Conservation (phyloP, 116 monocot species). For the Phalaenopsis hybrid region DNA sequence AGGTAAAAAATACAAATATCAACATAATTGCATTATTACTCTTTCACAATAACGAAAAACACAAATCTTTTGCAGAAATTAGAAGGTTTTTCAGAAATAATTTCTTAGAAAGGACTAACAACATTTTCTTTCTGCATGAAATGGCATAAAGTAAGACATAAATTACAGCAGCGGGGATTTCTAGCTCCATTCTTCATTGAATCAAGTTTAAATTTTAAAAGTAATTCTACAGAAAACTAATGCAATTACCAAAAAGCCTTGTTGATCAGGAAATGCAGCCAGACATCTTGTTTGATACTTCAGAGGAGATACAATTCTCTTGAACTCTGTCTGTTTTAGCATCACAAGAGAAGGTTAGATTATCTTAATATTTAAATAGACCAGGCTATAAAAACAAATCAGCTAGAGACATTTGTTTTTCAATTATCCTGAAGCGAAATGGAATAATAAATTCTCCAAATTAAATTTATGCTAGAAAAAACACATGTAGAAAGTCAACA, state of each 20-base stretch:
- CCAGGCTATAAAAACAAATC: not conserved
- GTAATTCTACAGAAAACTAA: not conserved
- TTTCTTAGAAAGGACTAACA: not conserved
- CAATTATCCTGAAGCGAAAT: not conserved
- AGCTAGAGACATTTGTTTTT: not conserved
- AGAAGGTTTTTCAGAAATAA: not conserved
- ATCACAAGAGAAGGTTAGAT: slow-evolving; percentile 5
- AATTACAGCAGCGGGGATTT: not conserved
- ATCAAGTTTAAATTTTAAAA: not conserved
- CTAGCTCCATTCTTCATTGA: not conserved
- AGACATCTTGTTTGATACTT: slow-evolving; percentile 97
- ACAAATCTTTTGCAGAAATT: not conserved
- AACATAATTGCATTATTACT: not conserved
- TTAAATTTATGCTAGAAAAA: not conserved
- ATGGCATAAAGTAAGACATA: not conserved
- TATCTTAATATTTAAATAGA: not conserved
- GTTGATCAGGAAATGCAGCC: slow-evolving; percentile 98
- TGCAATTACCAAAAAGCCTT: slow-evolving; percentile 82
- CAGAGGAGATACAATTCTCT: slow-evolving; percentile 82
- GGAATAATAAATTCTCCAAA: not conserved
- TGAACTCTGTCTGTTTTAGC: slow-evolving; percentile 63
- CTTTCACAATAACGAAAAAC: not conserved
- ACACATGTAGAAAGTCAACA: not conserved
- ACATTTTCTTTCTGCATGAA: not conserved
- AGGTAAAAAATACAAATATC: not conserved